Evolutionary conservation across 2,329 filamentous ascomycete species (phyloP), one percentile per base, ranked within the genome.

Genomic region (Cadophora gregata): DNA sequence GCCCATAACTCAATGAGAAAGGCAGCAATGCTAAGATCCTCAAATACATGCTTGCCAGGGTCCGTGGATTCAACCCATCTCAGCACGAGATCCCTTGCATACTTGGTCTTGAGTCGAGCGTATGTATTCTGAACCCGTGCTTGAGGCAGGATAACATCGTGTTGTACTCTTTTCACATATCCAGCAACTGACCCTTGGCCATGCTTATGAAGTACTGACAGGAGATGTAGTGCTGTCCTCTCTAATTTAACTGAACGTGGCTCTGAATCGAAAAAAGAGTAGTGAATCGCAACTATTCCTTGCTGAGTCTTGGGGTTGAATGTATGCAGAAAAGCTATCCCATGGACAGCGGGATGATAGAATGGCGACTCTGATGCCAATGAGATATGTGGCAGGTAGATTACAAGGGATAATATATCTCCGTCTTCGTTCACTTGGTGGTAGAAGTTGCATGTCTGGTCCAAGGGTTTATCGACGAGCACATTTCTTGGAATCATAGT

Each of bases 1-100:
- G 82, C 80, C 96, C 96, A 99, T 1, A 98, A 81, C 80, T 97
- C 94, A 29, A 98, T 92, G 61, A 98, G 81, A 74, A 97, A 99
- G 0, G 95, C 92, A 0, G 95, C 92, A 69, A 99, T 97, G 4
- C 88, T 86, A 24, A 99, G 81, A 76, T 98, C 95, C 77, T 99
- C 96, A 78, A 97, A 98, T 2, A 98, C 93, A 76, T 98, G 94
- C 78, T 98, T 99, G 19, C 83, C 83, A 0, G 94, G 92, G 76
- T 97, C 93, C 0, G 94, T 98, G 61, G 86, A 85, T 80, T 98
- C 96, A 16, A 88, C 89, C 96, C 95, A 99, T 1, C 79, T 81
- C n/a, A 86, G 79, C 16, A 93, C 90, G 14, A 99, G 81, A 0
- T 79, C 75, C 24, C 86, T 85, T 0, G 93, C 93, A 76, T 98